Base-by-base conservation (phyloP, 352 stramenopile species). In the Elongisporangium undulatum region DNA sequence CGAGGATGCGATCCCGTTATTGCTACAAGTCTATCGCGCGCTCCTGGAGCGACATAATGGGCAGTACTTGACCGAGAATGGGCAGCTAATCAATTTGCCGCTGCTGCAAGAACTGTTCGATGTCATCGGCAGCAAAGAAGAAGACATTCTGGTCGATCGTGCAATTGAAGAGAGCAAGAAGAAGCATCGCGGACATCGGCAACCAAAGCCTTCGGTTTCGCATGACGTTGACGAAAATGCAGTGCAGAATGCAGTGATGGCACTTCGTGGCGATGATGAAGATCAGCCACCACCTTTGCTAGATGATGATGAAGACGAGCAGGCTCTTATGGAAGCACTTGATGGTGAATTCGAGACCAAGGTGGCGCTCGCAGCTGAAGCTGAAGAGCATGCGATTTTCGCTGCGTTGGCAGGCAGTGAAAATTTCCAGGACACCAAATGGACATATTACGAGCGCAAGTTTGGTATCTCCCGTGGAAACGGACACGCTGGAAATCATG, bases 1-100 rank as follows among this genome's bases (percentile, higher is more conserved):
- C 38, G 97, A 99, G 73, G 94, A 98, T 22, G 97, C 97, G 0
- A 99, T 99, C 59, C 96, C 97, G 38, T 69, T 98, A 48, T 69
- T 99, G 9, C 70, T 90, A 62, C 71, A 89, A 63, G 60, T 92
- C 5, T 99, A 99, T 71, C 95, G 96, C 23, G 85, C 97, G 61
- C 79, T 97, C 15, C 29, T 88, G 19, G 66, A 79, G 49, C 96
- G 82, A 69, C 86, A 94, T 24, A 64, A 80, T n/a, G 89, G 87
- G 6, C 78, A 95, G 39, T 99, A 98, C 67, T 72, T 99, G 21
- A 99, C 96, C 0, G 58, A 91, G 48, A 85, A 82, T 24, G 96
- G 96, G 12, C 75, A 96, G 55, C 89, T 99, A 57, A 83, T 82
- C 41, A 92, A 98, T 67, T 66, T 96, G 5, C 74, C 78, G 21